These are phyloP conservation scores for Quercus phellos DNA, from an alignment of 331 rosid genomes.

Conservation along the genomic window DNA sequence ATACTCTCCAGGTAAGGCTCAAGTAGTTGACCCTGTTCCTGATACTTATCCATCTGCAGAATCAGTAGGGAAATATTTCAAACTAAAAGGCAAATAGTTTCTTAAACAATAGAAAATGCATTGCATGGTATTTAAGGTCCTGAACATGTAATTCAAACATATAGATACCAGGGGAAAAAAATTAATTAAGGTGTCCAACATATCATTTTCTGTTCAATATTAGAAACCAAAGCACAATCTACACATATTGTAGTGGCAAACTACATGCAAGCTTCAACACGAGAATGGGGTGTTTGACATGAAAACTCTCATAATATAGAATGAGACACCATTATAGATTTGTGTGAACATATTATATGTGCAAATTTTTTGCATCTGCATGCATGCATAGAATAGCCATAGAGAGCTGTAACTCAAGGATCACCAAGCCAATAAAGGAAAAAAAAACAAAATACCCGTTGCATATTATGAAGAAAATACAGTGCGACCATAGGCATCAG, in stretches of 20 bases:
- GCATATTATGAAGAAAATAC: too few relatives aligned
- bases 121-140: neutral
- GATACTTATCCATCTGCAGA: constrained; percentile 90
- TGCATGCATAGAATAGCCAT: too few relatives aligned
- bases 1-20: constrained; percentile 92
- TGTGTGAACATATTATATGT: too few relatives aligned
- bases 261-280: neutral
- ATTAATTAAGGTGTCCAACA: neutral
- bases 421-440: too few relatives aligned
- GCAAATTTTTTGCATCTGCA: too few relatives aligned
- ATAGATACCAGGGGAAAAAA: neutral
- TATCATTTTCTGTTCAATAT: neutral
- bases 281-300: neutral
- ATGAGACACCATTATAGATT: too few relatives aligned
- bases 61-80: constrained; percentile 9
- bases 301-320: neutral
- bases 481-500: too few relatives aligned
- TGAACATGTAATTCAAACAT: neutral
- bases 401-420: too few relatives aligned
- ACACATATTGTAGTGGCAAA: neutral
- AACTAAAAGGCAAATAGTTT: neutral
- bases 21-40: constrained; percentile 86
- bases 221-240: neutral
- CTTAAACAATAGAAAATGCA: neutral
- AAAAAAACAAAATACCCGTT: too few relatives aligned